Conservation (phyloP, 2,329 filamentous ascomycete genomes). For the Colletotrichum chlorophyti region DNA sequence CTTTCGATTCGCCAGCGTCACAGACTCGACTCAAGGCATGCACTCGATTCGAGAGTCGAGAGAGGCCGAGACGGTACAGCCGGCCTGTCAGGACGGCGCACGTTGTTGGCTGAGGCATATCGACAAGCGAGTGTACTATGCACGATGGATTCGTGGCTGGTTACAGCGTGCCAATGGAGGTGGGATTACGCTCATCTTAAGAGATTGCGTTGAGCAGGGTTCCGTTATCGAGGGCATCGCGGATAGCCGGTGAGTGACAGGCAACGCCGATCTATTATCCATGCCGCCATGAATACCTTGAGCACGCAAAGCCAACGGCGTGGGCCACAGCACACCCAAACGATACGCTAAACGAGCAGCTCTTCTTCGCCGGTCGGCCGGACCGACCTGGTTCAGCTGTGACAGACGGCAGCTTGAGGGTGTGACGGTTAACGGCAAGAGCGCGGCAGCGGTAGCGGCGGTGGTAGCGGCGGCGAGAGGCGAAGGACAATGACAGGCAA, state of each 20-base stretch:
- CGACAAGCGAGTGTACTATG: slow-evolving; percentile 1
- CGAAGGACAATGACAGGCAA: neutral
- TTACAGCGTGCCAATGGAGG: slow-evolving; percentile 14
- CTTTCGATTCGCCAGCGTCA: neutral
- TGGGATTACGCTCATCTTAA: slow-evolving; percentile 24
- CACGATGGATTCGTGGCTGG: neutral
- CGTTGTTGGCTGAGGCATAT: too few relatives aligned
- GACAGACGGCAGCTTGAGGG: neutral
- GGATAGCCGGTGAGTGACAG: too few relatives aligned
- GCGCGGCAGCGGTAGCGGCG: neutral
- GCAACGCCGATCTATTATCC: too few relatives aligned
- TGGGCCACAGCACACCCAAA: neutral
- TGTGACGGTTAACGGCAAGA: too few relatives aligned
- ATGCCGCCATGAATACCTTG: neutral
- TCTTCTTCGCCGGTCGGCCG: neutral
- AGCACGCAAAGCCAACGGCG: slow-evolving; percentile 1
- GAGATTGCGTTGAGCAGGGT: slow-evolving; percentile 23
- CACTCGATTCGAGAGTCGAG: slow-evolving; percentile 1
- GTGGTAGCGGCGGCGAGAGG: neutral
- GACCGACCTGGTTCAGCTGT: neutral
- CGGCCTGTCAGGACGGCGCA: too few relatives aligned
- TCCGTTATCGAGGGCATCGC: slow-evolving; percentile 4
- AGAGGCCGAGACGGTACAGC: neutral
- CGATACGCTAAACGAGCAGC: neutral
- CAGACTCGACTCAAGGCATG: neutral